Evolutionary conservation across 805 yeast species (phyloP).

Genomic region (Saccharomyces jurei): DNA sequence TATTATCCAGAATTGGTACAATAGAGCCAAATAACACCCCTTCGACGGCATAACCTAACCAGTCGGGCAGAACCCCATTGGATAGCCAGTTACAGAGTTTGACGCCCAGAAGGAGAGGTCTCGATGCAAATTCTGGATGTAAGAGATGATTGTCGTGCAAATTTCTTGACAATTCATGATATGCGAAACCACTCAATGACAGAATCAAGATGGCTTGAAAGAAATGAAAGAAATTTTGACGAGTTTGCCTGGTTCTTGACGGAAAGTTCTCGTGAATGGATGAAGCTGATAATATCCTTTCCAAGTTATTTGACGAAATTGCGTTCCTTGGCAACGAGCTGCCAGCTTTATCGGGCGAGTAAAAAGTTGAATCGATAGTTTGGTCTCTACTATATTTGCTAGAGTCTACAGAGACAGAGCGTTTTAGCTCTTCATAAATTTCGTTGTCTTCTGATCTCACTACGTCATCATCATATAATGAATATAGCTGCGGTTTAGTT

Average conservation of each 20-base stretch:
- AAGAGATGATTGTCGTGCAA: slow-evolving; percentile 45
- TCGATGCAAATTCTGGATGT: slow-evolving; percentile 34
- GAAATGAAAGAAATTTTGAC: neutral
- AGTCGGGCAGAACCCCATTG: slow-evolving; percentile 17
- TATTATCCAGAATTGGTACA: slow-evolving; percentile 37
- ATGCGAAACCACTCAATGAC: slow-evolving; percentile 43
- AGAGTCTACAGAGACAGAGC: slow-evolving; percentile 4
- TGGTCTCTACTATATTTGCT: neutral
- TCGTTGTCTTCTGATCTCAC: slow-evolving; percentile 26
- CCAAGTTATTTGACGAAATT: neutral
- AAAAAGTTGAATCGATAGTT: neutral
- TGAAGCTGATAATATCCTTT: neutral
- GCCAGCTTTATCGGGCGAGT: neutral
- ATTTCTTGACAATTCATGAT: slow-evolving; percentile 45
- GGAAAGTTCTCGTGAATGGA: neutral
- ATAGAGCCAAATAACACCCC: slow-evolving; percentile 53
- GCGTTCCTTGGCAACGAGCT: neutral
- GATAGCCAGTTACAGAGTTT: slow-evolving; percentile 17
- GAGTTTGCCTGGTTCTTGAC: neutral
- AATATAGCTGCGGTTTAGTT: slow-evolving; percentile 44
- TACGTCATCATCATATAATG: slow-evolving; percentile 40
- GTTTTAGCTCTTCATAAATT: slow-evolving; percentile 28
- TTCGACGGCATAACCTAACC: slow-evolving; percentile 36
- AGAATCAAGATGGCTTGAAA: slow-evolving; percentile 16
- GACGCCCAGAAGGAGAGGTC: slow-evolving; percentile 35